These are phyloP conservation scores for Jaminaea rosea DNA, from an alignment of 1,284 basidiomycete species.

Conservation along the genomic window DNA sequence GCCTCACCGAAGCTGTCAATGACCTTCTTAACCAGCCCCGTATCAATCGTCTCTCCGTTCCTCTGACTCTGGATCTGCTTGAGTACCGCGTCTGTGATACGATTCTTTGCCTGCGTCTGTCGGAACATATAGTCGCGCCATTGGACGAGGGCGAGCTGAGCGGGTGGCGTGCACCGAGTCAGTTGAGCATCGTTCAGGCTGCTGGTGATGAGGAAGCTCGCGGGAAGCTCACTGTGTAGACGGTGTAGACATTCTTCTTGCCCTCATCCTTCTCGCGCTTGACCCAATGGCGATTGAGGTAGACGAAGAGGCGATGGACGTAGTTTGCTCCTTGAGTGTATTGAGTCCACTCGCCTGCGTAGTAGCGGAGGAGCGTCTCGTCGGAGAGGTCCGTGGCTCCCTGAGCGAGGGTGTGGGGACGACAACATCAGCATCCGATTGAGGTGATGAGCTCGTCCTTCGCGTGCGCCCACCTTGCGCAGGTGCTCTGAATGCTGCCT, in stretches of 20 bases:
- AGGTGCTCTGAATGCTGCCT: constrained; percentile 52
- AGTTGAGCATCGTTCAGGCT: too few relatives aligned
- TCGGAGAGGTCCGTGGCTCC: constrained; percentile 72
- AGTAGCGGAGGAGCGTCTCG: constrained; percentile 79
- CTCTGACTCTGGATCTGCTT: constrained; percentile 84
- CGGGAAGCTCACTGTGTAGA: constrained; percentile 67
- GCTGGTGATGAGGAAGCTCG: too few relatives aligned
- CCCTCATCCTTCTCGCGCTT: constrained; percentile 97
- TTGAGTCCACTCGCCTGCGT: constrained; percentile 85
- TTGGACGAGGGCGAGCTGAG: constrained; percentile 81
- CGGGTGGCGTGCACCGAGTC: too few relatives aligned
- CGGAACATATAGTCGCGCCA: constrained; percentile 91
- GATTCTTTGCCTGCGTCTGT: constrained; percentile 66
- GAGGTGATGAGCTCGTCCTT: too few relatives aligned
- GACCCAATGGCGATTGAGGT: constrained; percentile 98
- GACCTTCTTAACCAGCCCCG: constrained; percentile 86
- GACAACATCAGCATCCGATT: too few relatives aligned
- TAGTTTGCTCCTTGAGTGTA: constrained; percentile 95
- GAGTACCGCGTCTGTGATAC: constrained; percentile 78
- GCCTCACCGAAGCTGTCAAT: constrained; percentile 69
- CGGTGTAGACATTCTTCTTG: constrained; percentile 83
- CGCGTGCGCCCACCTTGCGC: too few relatives aligned
- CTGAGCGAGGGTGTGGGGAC: constrained; percentile 48
- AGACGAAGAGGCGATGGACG: constrained; percentile 72
- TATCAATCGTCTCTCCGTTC: constrained; percentile 89